Percentiles rank a stretch among this genome's conserved stretches.
These are phyloP conservation scores for Daldinia eschscholtzii DNA, from an alignment of 2,329 filamentous ascomycete genomes.

Conservation along the genomic window DNA sequence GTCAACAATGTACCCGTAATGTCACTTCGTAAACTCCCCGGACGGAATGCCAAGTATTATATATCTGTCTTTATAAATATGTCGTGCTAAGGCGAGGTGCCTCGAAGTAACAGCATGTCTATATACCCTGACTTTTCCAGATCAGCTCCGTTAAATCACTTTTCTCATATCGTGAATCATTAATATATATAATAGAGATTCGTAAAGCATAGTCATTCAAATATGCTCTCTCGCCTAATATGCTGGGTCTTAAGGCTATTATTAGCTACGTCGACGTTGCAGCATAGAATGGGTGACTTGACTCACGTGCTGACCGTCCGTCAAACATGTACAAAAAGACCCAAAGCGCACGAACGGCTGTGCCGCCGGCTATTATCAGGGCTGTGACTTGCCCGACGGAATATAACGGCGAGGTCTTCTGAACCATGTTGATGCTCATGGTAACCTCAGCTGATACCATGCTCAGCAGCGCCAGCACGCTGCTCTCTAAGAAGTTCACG, in stretches of 20 bases:
- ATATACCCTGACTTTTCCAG: background rate
- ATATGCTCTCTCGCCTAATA: background rate
- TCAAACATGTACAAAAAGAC: background rate
- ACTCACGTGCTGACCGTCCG: background rate
- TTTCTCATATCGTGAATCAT: background rate
- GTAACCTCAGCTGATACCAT: background rate
- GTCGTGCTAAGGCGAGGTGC: background rate
- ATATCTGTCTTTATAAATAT: background rate
- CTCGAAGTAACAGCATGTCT: background rate
- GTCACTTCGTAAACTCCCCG: background rate
- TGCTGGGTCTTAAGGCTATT: background rate
- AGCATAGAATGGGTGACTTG: background rate
- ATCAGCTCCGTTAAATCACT: background rate
- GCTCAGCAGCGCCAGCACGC: background rate
- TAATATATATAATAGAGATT: background rate
- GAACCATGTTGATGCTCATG: background rate
- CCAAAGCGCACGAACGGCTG: background rate
- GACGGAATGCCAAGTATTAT: background rate
- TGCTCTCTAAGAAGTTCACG: background rate
- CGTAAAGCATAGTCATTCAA: background rate
- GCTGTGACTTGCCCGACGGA: background rate
- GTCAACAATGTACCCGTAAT: background rate
- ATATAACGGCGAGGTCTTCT: background rate
- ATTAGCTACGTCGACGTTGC: background rate
- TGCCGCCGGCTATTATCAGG: background rate